Percentiles rank a stretch among this genome's conserved stretches.
These are phyloP conservation scores for Boechera divaricarpa DNA, from an alignment of 345 rosid genomes.

Conservation along the genomic window DNA sequence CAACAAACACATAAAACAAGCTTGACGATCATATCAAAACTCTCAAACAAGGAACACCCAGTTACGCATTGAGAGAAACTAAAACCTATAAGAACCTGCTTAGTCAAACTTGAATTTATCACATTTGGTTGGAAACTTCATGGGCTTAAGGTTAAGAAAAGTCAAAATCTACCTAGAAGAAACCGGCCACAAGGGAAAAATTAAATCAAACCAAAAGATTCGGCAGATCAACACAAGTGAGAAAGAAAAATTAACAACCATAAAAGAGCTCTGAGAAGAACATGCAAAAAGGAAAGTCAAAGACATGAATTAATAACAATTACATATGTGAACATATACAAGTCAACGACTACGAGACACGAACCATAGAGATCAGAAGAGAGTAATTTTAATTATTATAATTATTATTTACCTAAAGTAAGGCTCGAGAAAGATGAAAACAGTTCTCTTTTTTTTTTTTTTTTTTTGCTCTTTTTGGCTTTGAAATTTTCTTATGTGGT, in stretches of 20 bases:
- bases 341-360: constrained; percentile 46
- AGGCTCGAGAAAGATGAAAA: constrained; percentile 47
- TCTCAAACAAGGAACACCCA: neutral
- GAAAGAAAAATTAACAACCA: constrained; percentile 22
- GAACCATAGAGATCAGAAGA: constrained; percentile 31
- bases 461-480: constrained; percentile 5
- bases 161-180: constrained; percentile 44
- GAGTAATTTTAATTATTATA: constrained; percentile 25
- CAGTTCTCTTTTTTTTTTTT: neutral
- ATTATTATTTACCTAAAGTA: constrained; percentile 60
- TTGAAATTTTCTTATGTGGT: constrained; percentile 27
- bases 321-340: constrained; percentile 22
- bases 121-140: constrained; percentile 38
- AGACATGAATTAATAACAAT: constrained; percentile 17
- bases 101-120: constrained; percentile 30
- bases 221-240: constrained; percentile 39
- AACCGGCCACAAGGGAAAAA: neutral
- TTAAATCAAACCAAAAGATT: constrained; percentile 37
- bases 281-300: constrained; percentile 13
- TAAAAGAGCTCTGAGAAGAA: constrained; percentile 32
- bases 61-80: neutral
- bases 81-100: constrained; percentile 8
- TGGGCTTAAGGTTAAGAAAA: constrained; percentile 24
- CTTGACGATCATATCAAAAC: constrained; percentile 17
- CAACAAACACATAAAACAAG: constrained; percentile 32